Percentiles rank a stretch among this genome's conserved stretches.
Evolutionary conservation across 116 monocot species (phyloP).

Genomic region (Zostera marina): DNA sequence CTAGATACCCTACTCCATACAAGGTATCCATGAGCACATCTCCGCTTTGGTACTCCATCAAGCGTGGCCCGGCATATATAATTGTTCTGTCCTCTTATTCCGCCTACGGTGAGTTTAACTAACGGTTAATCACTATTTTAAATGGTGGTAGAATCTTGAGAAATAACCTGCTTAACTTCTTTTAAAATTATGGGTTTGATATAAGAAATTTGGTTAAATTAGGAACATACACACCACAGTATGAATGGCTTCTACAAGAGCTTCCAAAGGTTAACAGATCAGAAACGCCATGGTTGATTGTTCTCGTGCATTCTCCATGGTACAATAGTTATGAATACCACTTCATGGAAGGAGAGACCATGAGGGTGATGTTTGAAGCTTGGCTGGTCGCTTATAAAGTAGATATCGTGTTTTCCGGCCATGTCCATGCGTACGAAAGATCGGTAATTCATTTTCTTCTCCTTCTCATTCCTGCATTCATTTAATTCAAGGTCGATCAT

Average conservation of each 20-base stretch:
- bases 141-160: neutral
- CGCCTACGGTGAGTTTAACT: conserved; percentile 29
- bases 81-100: conserved; percentile 54
- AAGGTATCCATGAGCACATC: conserved; percentile 22
- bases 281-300: conserved; percentile 59
- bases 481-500: neutral
- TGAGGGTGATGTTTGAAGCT: conserved; percentile 49
- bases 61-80: conserved; percentile 42
- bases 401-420: conserved; percentile 57
- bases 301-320: conserved; percentile 46
- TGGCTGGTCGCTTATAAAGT: conserved; percentile 53
- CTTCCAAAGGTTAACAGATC: conserved; percentile 39
- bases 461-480: neutral
- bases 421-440: conserved; percentile 60
- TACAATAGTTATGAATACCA: conserved; percentile 67
- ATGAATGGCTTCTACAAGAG: conserved; percentile 42
- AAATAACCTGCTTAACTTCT: neutral
- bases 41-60: conserved; percentile 50
- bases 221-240: conserved; percentile 69
- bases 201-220: neutral
- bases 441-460: conserved; percentile 13
- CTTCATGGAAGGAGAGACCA: conserved; percentile 73
- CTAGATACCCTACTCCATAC: conserved; percentile 31
- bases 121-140: too few relatives aligned
- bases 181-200: conserved; percentile 1